Conservation (phyloP, 495 filamentous ascomycete genomes). For the Aspergillus campestris region DNA sequence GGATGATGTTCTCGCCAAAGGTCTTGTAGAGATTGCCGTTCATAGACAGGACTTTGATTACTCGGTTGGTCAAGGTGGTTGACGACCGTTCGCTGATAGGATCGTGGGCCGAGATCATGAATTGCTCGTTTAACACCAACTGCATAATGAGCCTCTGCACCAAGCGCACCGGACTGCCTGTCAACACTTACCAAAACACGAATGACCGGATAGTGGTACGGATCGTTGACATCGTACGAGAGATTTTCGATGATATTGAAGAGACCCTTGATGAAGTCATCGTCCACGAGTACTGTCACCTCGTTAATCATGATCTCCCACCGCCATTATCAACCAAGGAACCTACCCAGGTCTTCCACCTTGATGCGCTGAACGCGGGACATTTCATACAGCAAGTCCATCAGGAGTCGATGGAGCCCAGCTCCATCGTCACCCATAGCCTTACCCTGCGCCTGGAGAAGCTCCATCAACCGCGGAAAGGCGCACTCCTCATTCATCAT, state of each 20-base stretch:
- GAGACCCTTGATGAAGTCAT: conserved; percentile 73
- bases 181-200: conserved; percentile 67
- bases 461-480: conserved; percentile 74
- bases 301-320: neutral
- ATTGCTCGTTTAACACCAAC: conserved; percentile 97
- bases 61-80: conserved; percentile 72
- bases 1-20: conserved; percentile 95
- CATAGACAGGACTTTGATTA: conserved; percentile 79
- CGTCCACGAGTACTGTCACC: conserved; percentile 56
- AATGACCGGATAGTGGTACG: conserved; percentile 94
- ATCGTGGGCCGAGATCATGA: conserved; percentile 69
- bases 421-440: conserved; percentile 56
- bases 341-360: conserved; percentile 65
- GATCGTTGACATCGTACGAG: conserved; percentile 84
- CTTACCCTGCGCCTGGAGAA: conserved; percentile 57
- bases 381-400: conserved; percentile 96
- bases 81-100: conserved; percentile 32
- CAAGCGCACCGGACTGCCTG: neutral
- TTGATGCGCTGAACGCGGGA: conserved; percentile 80
- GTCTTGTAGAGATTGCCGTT: conserved; percentile 78
- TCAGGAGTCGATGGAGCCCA: conserved; percentile 67
- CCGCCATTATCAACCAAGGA: neutral
- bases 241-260: conserved; percentile 84
- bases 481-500: conserved; percentile 80
- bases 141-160: conserved; percentile 27